Percentiles rank a stretch among this genome's conserved stretches.
These are phyloP conservation scores for Hypericum androsaemum DNA, from an alignment of 345 rosid genomes.

Conservation along the genomic window DNA sequence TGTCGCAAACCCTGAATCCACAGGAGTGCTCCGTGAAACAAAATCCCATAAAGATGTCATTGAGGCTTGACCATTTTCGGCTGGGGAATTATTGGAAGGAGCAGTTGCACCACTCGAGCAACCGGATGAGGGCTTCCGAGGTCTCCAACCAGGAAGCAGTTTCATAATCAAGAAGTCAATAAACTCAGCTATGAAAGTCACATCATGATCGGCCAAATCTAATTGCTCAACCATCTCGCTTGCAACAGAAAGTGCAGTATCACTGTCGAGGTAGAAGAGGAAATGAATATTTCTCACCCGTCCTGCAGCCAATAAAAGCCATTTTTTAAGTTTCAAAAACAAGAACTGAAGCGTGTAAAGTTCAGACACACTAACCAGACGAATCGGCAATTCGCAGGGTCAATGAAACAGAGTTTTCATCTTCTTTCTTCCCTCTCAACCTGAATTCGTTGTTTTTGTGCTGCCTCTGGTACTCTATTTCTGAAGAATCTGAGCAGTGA, in stretches of 20 bases:
- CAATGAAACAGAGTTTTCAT: slow-evolving; percentile 37
- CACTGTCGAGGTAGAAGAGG: slow-evolving; percentile 53
- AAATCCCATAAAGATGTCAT: slow-evolving; percentile 23
- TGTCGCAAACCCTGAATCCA: slow-evolving; percentile 4
- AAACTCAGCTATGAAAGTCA: slow-evolving; percentile 55
- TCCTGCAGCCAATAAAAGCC: slow-evolving; percentile 30
- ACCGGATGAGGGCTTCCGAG: slow-evolving; percentile 14
- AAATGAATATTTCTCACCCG: slow-evolving; percentile 63
- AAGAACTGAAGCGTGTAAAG: neutral
- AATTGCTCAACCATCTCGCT: slow-evolving; percentile 88
- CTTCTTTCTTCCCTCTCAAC: slow-evolving; percentile 40
- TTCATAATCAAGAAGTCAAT: slow-evolving; percentile 53
- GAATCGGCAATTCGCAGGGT: slow-evolving; percentile 52
- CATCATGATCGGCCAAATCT: slow-evolving; percentile 51
- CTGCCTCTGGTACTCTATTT: slow-evolving; percentile 52
- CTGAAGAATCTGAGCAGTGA: slow-evolving; percentile 28
- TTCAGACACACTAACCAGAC: slow-evolving; percentile 30
- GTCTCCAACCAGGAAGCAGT: slow-evolving; percentile 29
- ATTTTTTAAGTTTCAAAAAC: slow-evolving; percentile 1
- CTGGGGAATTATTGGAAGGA: slow-evolving; percentile 2
- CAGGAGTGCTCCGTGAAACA: slow-evolving; percentile 14
- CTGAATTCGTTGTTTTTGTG: slow-evolving; percentile 54
- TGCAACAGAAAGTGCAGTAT: slow-evolving; percentile 60
- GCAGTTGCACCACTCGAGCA: slow-evolving; percentile 9
- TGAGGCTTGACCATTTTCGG: slow-evolving; percentile 5